Conservation (phyloP, 2,329 filamentous ascomycete genomes). For the Claviceps pusilla region DNA sequence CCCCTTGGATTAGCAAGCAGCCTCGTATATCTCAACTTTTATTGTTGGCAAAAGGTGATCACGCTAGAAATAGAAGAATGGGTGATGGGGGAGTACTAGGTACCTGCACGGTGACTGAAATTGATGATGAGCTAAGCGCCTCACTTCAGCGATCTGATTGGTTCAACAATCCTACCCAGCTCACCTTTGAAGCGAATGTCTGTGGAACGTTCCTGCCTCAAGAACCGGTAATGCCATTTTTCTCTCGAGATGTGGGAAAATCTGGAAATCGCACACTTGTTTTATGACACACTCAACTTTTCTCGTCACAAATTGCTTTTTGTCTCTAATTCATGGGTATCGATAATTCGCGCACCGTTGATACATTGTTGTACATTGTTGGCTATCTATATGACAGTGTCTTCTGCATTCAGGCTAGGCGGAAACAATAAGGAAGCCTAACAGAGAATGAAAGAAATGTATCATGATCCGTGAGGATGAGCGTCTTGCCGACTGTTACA, state of each 20-base stretch:
- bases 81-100: too few relatives aligned
- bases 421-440: not conserved
- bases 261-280: not conserved
- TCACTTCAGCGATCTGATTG: not conserved
- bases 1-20: not conserved
- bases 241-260: too few relatives aligned
- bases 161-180: not conserved
- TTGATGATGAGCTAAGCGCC: not conserved
- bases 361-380: not conserved
- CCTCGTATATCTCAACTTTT: not conserved
- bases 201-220: not conserved
- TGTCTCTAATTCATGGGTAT: not conserved
- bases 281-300: not conserved
- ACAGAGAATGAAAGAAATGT: not conserved
- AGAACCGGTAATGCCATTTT: not conserved
- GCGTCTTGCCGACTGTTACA: not conserved
- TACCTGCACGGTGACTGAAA: not conserved
- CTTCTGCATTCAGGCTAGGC: not conserved
- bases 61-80: not conserved
- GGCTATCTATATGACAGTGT: not conserved
- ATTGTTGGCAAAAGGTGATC: not conserved
- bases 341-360: not conserved
- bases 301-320: not conserved
- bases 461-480: constrained; percentile 3
- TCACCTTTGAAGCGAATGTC: too few relatives aligned